A percentile compares a stretch with the other conserved stretches of the same genome.
These are phyloP conservation scores for Cymbopogon flexuosus DNA, from an alignment of 202 grass and related monocot genomes.

Conservation along the genomic window DNA sequence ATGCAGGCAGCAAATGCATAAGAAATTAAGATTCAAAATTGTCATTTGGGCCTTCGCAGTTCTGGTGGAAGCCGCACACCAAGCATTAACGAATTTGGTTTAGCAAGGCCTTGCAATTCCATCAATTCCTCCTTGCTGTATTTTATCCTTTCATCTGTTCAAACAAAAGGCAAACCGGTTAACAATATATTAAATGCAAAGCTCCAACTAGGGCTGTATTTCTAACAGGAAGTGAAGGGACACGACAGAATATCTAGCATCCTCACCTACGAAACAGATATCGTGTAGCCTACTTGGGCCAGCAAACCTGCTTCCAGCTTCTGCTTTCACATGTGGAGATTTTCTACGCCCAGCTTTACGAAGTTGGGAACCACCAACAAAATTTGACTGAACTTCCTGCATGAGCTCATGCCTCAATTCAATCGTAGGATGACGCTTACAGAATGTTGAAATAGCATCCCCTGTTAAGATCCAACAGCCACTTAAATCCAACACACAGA, in stretches of 20 bases:
- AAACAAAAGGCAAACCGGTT: conserved; percentile 22
- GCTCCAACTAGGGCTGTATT: neutral
- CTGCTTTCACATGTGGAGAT: conserved; percentile 26
- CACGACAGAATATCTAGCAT: neutral
- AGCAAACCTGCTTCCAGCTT: conserved; percentile 15
- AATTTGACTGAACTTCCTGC: conserved; percentile 21
- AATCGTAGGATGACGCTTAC: conserved; percentile 54
- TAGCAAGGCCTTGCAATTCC: conserved; percentile 40
- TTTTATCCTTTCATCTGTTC: conserved; percentile 85
- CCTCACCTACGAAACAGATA: conserved; percentile 54
- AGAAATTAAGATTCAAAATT: conserved; percentile 3
- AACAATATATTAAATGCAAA: conserved; percentile 3
- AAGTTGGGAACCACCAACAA: conserved; percentile 22
- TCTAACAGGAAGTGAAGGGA: neutral
- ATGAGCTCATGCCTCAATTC: conserved; percentile 56
- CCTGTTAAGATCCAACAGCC: conserved; percentile 75
- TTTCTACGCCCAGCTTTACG: conserved; percentile 22
- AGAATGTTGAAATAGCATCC: conserved; percentile 51
- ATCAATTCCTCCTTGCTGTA: conserved; percentile 63
- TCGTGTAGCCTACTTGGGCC: conserved; percentile 11
- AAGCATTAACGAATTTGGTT: conserved; percentile 32
- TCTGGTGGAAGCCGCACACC: conserved; percentile 48
- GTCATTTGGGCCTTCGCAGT: conserved; percentile 38
- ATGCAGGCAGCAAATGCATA: neutral
- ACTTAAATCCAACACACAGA: conserved; percentile 63